Conservation (phyloP, 371 early-diverging fungal species). For the Parasitella parasitica region DNA sequence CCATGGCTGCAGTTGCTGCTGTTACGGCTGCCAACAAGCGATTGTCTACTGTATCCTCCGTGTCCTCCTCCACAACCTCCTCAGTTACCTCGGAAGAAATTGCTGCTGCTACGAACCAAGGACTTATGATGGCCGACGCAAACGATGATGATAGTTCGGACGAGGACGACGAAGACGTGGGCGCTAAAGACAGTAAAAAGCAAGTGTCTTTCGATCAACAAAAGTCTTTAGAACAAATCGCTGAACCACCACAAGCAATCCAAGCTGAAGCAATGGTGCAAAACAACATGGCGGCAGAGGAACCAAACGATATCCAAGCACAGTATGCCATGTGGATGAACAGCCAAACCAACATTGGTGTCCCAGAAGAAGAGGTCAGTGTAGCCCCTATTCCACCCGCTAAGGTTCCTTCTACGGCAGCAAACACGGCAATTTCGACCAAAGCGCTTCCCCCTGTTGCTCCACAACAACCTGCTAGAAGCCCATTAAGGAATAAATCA, state of each 20-base stretch:
- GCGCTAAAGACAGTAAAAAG: not conserved
- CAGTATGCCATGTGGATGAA: conserved; percentile 48
- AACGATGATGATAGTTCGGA: conserved; percentile 2
- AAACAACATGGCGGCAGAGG: not conserved
- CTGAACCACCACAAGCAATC: not conserved
- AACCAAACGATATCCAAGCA: conserved; percentile 29
- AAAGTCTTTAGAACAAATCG: not conserved
- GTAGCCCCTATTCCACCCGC: not conserved
- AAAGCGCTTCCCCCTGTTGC: conserved; percentile 7
- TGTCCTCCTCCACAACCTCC: not conserved
- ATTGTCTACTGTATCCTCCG: conserved; percentile 20
- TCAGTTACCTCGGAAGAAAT: conserved; percentile 21
- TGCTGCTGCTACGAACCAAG: conserved; percentile 1
- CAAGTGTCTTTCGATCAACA: no score
- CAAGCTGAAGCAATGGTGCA: not conserved
- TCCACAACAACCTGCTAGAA: not conserved
- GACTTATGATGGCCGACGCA: not conserved
- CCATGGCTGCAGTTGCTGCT: conserved; percentile 7
- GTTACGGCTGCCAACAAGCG: conserved; percentile 4
- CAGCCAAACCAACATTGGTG: conserved; percentile 19
- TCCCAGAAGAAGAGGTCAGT: not conserved
- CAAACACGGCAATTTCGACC: not conserved
- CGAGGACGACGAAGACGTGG: not conserved
- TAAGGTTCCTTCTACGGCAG: not conserved
- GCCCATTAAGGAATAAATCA: conserved; percentile 37